Evolutionary conservation across 768 basidiomycete genomes (phyloP), one percentile per base, ranked within the genome.

Genomic region (Serendipita vermifera): DNA sequence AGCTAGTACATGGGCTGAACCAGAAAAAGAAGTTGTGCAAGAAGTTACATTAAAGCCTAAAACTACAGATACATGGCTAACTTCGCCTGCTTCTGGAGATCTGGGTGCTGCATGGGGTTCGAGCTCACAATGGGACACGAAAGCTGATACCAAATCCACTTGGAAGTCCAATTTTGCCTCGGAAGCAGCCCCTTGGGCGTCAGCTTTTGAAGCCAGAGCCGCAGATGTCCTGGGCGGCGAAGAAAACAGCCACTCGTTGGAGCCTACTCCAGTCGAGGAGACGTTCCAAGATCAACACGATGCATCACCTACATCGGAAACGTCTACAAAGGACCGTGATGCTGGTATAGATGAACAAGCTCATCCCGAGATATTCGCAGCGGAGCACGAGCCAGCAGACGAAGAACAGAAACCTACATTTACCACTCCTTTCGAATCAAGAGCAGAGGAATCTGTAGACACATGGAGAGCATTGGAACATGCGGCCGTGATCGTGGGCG

Each of bases 1-100:
- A 5, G n/a, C n/a, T n/a, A 51, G 32, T 51, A 31, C 46, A 51
- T 51, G 46, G 46, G 46, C 46, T 7, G 46, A 51, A 31, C 15
- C 46, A 15, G 46, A 51, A 20, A 51, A 51, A 31, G 9, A 20
- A 11, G 15, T 27, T 13, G 46, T 27, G 9, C 46, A 51, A 29
- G 46, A 51, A 29, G 46, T 51, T n/a, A 29, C 29, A 9, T 15
- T 51, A 51, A 11, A 4, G 5, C 46, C 46, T 9, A 51, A 51
- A 51, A n/a, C n/a, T n/a, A 11, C 5, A 9, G 46, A 51, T 15
- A 24, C 20, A 22, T 51, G 46, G 46, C n/a, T 51, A 9, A 29
- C 46, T 22, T 26, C 46, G 9, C 46, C 46, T 7, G 15, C 17
- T 5, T 51, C 46, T 51, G 46, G 46, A 24, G 46, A 51, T n/a